Base-by-base conservation (phyloP, 257 asterid genomes). In the Solanum corneliomulleri region DNA sequence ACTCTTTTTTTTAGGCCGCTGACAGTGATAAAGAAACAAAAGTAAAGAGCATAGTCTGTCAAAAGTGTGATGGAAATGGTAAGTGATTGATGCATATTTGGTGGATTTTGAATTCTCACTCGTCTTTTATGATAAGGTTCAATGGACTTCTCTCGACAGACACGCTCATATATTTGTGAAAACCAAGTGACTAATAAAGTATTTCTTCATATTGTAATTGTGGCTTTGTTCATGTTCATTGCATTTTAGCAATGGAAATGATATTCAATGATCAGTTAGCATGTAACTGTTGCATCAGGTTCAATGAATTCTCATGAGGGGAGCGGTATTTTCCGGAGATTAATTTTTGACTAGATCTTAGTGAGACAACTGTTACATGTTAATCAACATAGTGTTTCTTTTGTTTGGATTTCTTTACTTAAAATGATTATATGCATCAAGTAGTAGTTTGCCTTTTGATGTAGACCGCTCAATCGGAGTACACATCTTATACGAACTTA, bases 51-150 rank as follows among this genome's bases (percentile, higher is more conserved):
- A 82, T 91, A 2, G 47, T 91, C 11, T 91, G 93, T 85, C 16
- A 70, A 71, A 71, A 82, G 21, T 91, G 93, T 85, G 93, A 91
- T 0, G 93, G 93, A 85, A 89, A 89, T 89, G 92, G 92, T 91
- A 47, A 88, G 89, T 83, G 20, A 82, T 71, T 77, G 6, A 12
- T 52, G 44, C 7, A 66, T 27, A 45, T 52, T 23, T 44, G 60
- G 4, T 78, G 3, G 62, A 78, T 78, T 27, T 45, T 78, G 84
- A 14, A 31, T 37, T 44, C 56, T 39, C 76, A 44, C 62, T 60
- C 37, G 60, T 62, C 68, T 29, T 5, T 80, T 18, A 29, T 8
- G 27, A 78, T 45, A 78, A 27, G 66, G 10, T 78, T 45, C 42
- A 29, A 3, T 0, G 3, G 44, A 80, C 44, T 80, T 80, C 44